phyloP scores from a whole-genome alignment of 1,139 yeast species.

The Scheffersomyces titani region DNA sequence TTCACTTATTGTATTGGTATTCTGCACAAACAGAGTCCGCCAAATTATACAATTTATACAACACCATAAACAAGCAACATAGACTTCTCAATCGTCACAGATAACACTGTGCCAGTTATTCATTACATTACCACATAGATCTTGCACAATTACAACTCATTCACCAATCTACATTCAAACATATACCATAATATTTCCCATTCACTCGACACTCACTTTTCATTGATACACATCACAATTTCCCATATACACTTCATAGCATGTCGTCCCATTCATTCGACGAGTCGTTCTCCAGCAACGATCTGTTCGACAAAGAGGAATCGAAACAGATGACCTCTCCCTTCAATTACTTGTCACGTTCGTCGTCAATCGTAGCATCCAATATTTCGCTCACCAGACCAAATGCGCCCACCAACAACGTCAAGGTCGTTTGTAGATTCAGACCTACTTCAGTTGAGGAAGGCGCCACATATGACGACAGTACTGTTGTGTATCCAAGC shows the following conservation, averaged over 20 bases:
- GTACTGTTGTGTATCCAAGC: conserved; percentile 25
- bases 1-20: background rate
- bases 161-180: no score
- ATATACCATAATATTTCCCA: no score
- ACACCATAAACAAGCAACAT: no score
- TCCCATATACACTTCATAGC: no score
- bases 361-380: conserved; percentile 1
- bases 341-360: conserved; percentile 4
- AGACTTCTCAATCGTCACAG: no score
- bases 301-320: background rate
- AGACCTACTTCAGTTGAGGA: conserved; percentile 52
- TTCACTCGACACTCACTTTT: background rate
- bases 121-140: no score
- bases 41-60: no score
- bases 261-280: background rate
- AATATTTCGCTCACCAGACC: background rate
- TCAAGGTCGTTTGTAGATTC: conserved; percentile 65
- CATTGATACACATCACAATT: no score
- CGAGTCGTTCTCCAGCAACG: background rate
- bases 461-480: conserved; percentile 14
- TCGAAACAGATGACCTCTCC: conserved; percentile 1
- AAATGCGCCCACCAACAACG: conserved; percentile 7
- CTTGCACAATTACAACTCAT: no score
- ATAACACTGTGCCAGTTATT: no score
- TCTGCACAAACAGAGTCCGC: no score